phyloP scores from a whole-genome alignment of 2,329 filamentous ascomycete genomes.

The Dryadomyces quercivorus region DNA sequence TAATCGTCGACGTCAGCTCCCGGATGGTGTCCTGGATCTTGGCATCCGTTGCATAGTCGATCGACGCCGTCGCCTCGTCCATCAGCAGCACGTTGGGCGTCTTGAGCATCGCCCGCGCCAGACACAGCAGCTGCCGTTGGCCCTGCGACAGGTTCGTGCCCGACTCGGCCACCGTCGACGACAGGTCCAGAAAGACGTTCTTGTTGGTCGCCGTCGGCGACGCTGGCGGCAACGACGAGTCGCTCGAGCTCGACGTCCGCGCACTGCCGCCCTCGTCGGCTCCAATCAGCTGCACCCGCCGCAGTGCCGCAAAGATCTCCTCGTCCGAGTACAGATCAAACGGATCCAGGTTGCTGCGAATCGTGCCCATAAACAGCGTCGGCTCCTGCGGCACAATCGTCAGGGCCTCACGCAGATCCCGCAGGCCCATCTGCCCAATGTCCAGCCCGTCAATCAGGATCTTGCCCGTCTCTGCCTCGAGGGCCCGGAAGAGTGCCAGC shows the following conservation, averaged over 20 bases:
- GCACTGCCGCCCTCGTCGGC: conserved; percentile 29
- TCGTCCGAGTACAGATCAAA: conserved; percentile 83
- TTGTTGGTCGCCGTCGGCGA: conserved; percentile 58
- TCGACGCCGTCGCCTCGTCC: conserved; percentile 96
- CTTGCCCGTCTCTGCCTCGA: conserved; percentile 82
- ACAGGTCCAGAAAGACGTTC: conserved; percentile 84
- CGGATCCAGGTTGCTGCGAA: conserved; percentile 85
- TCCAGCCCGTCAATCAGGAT: conserved; percentile 89
- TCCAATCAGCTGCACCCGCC: conserved; percentile 78
- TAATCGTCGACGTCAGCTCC: conserved; percentile 84
- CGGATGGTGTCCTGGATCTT: conserved; percentile 96
- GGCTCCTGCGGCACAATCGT: conserved; percentile 98
- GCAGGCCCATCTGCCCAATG: conserved; percentile 79
- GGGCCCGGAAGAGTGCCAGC: conserved; percentile 79
- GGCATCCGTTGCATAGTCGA: conserved; percentile 88
- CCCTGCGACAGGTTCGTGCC: conserved; percentile 93
- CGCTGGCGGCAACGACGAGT: conserved; percentile 11
- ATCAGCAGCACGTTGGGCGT: conserved; percentile 89
- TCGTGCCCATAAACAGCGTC: conserved; percentile 84
- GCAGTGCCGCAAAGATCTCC: conserved; percentile 75
- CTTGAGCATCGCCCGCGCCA: conserved; percentile 86
- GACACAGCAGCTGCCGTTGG: conserved; percentile 85
- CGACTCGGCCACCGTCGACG: conserved; percentile 74
- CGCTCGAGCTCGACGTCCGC: not conserved
- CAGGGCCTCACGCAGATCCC: conserved; percentile 83